Evolutionary conservation across 2,329 filamentous ascomycete genomes (phyloP).

Genomic region (Ophiostoma sp.): DNA sequence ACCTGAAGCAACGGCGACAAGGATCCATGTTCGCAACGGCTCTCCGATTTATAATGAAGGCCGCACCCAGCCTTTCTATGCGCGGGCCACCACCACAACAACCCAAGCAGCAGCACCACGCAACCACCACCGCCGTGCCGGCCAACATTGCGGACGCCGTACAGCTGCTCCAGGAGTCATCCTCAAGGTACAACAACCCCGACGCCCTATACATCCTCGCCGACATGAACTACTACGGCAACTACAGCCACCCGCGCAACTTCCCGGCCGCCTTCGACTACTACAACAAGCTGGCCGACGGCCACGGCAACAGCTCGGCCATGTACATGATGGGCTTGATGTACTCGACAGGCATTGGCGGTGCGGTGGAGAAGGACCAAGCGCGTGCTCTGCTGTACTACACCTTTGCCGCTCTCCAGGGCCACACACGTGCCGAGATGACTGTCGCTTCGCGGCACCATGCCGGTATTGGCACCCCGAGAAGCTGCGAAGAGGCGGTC

Average conservation of each 20-base stretch:
- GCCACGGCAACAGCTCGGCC: slow-evolving; percentile 82
- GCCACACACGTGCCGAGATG: slow-evolving; percentile 86
- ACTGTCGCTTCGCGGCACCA: slow-evolving; percentile 83
- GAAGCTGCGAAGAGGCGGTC: slow-evolving; percentile 78
- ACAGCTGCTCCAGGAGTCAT: slow-evolving; percentile 48
- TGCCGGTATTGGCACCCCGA: slow-evolving; percentile 75
- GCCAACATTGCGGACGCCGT: slow-evolving; percentile 48
- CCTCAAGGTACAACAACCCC: slow-evolving; percentile 55
- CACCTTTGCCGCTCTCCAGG: slow-evolving; percentile 81
- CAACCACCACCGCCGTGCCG: slow-evolving; percentile 35
- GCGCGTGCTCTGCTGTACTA: slow-evolving; percentile 90
- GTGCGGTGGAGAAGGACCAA: slow-evolving; percentile 75
- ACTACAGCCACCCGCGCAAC: slow-evolving; percentile 80
- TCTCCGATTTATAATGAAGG: slow-evolving; percentile 41
- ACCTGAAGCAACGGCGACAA: slow-evolving; percentile 42
- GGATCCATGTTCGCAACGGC: slow-evolving; percentile 43
- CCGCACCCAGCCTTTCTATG: slow-evolving; percentile 47
- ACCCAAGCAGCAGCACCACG: slow-evolving; percentile 17
- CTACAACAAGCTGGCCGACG: slow-evolving; percentile 70
- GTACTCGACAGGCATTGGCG: slow-evolving; percentile 87
- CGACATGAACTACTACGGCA: slow-evolving; percentile 95
- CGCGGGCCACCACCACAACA: slow-evolving; percentile 39
- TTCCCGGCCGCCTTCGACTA: slow-evolving; percentile 72
- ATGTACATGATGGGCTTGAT: slow-evolving; percentile 95
- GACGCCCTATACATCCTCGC: slow-evolving; percentile 87